Conservation (phyloP, 306 rosid species). For the Canavalia gladiata region DNA sequence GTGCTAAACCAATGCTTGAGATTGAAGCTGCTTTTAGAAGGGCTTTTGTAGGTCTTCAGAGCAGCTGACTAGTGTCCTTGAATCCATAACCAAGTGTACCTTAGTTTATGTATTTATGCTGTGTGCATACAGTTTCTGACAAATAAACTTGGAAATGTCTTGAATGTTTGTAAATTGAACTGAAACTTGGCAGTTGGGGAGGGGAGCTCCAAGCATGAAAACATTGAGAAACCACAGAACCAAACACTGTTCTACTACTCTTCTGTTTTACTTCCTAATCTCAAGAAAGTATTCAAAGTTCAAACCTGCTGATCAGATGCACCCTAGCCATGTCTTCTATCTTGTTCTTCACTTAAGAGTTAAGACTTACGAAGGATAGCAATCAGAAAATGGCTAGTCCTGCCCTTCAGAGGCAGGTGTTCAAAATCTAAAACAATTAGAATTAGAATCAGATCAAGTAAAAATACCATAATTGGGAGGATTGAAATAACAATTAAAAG, state of each 20-base stretch:
- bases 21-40: too few relatives aligned
- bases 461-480: background rate
- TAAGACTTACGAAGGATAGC: background rate
- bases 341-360: constrained; percentile 7
- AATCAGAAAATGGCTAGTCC: background rate
- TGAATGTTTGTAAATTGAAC: too few relatives aligned
- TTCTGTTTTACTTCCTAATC: background rate
- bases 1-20: too few relatives aligned
- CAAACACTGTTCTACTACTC: background rate
- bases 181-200: background rate
- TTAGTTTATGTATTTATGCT: too few relatives aligned
- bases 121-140: too few relatives aligned
- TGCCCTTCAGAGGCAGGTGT: background rate
- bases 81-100: too few relatives aligned
- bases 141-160: too few relatives aligned
- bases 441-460: background rate
- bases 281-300: background rate
- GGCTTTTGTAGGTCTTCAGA: too few relatives aligned
- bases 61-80: too few relatives aligned
- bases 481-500: background rate
- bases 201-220: background rate
- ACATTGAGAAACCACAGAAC: background rate
- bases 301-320: background rate
- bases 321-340: background rate
- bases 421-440: background rate